These are phyloP conservation scores for Fusarium sp. DNA, from an alignment of 2,329 filamentous ascomycete species.

Conservation along the genomic window DNA sequence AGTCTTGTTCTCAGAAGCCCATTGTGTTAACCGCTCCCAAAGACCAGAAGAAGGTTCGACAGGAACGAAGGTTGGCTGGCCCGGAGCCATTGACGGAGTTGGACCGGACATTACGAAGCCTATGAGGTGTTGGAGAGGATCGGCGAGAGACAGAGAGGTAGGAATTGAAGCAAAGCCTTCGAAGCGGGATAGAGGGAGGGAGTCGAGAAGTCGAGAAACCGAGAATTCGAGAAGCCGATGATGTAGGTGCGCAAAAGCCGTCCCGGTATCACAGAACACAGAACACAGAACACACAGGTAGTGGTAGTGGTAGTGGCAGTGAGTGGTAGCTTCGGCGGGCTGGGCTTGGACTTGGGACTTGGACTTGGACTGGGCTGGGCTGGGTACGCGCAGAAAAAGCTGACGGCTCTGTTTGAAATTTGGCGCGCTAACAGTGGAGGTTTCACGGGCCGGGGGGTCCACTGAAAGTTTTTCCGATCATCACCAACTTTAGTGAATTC, in stretches of 20 bases:
- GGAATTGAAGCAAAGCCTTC: constrained; percentile 46
- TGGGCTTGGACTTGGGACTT: constrained; percentile 6
- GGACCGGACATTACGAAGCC: constrained; percentile 59
- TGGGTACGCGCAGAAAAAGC: constrained; percentile 53
- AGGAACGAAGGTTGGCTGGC: constrained; percentile 60
- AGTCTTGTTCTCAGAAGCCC: constrained; percentile 96
- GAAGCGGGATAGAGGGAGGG: constrained; percentile 43
- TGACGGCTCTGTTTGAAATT: constrained; percentile 50
- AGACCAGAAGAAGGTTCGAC: constrained; percentile 74
- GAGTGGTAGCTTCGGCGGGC: constrained; percentile 49
- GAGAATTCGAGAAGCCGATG: constrained; percentile 50
- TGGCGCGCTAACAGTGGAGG: constrained; percentile 45
- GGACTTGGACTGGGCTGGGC: constrained; percentile 32
- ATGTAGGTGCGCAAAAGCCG: constrained; percentile 48
- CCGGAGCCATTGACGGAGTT: constrained; percentile 62
- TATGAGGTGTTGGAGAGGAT: constrained; percentile 43
- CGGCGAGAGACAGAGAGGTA: constrained; percentile 28
- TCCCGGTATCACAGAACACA: constrained; percentile 33
- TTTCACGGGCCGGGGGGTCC: constrained; percentile 32
- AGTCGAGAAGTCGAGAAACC: constrained; percentile 39
- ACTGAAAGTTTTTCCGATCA: constrained; percentile 50
- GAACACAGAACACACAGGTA: constrained; percentile 15
- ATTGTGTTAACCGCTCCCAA: constrained; percentile 90
- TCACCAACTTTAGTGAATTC: constrained; percentile 22
- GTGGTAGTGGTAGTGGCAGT: not conserved